These are phyloP conservation scores for Naegleria gruberi DNA, from an alignment of 208 protist species.

Conservation along the genomic window DNA sequence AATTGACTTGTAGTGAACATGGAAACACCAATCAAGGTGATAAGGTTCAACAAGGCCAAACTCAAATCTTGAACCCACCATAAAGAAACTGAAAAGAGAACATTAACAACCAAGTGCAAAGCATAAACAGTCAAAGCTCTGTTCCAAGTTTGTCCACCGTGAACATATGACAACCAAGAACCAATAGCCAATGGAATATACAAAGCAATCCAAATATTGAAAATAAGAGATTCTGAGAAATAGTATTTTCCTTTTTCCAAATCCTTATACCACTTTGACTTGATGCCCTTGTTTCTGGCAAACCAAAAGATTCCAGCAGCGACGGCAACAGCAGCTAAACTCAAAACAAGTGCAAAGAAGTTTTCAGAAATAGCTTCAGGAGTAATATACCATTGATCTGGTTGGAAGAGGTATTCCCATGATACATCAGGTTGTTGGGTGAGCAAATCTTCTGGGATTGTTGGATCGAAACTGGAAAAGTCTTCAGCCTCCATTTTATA, in stretches of 20 bases:
- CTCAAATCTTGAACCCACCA: conserved; percentile 9
- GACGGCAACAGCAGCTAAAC: neutral
- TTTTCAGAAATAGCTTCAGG: neutral
- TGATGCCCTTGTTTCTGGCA: neutral
- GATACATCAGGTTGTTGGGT: neutral
- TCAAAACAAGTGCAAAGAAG: neutral
- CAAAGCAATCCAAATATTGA: neutral
- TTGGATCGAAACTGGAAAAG: neutral
- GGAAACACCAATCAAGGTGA: conserved; percentile 19
- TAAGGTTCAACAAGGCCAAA: conserved; percentile 8
- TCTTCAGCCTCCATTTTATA: no score
- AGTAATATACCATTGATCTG: conserved; percentile 9
- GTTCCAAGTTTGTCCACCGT: neutral
- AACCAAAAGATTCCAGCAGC: neutral
- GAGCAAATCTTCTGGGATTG: neutral
- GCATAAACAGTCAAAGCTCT: neutral
- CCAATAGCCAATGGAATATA: conserved; percentile 18
- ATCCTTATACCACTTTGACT: neutral
- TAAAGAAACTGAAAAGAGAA: neutral
- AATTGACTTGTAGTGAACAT: conserved; percentile 24
- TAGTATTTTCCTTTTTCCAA: neutral
- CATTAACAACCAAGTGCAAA: conserved; percentile 2
- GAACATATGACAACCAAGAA: neutral
- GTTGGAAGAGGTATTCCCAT: conserved; percentile 5
- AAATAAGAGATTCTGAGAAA: neutral